A percentile compares a stretch with the other conserved stretches of the same genome.
Conservation (phyloP, 163 green algal species). For the Volvox carteri region DNA sequence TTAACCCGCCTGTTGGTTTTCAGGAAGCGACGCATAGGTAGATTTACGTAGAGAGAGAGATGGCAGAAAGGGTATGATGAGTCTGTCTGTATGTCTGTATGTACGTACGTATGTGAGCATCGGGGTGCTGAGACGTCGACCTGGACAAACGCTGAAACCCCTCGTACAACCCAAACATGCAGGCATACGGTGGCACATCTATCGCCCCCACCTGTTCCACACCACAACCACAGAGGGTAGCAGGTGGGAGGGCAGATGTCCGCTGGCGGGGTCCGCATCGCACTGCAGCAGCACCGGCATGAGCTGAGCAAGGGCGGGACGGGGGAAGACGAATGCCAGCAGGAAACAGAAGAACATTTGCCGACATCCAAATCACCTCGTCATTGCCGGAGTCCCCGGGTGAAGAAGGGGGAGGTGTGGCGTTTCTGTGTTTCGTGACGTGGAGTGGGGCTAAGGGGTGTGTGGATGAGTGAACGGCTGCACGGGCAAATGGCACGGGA, state of each 20-base stretch:
- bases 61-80: no score
- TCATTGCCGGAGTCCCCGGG: neutral
- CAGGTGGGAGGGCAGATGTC: neutral
- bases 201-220: slow-evolving; percentile 28
- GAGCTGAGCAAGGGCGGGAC: neutral
- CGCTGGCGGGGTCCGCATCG: slow-evolving; percentile 3
- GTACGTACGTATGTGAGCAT: no score
- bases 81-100: no score
- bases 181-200: neutral
- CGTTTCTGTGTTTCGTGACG: neutral
- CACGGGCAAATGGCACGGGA: no score
- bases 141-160: neutral
- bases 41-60: neutral
- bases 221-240: slow-evolving; percentile 23
- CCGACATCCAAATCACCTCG: neutral
- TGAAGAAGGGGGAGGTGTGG: neutral
- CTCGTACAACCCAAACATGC: neutral
- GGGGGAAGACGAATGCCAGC: neutral
- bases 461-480: no score
- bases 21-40: neutral
- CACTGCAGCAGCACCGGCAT: slow-evolving; percentile 24
- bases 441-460: no score
- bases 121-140: neutral
- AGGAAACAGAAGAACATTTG: neutral
- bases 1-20: slow-evolving; percentile 10